Evolutionary conservation across 2,329 filamentous ascomycete species (phyloP).

Genomic region (Colletotrichum tabaci): DNA sequence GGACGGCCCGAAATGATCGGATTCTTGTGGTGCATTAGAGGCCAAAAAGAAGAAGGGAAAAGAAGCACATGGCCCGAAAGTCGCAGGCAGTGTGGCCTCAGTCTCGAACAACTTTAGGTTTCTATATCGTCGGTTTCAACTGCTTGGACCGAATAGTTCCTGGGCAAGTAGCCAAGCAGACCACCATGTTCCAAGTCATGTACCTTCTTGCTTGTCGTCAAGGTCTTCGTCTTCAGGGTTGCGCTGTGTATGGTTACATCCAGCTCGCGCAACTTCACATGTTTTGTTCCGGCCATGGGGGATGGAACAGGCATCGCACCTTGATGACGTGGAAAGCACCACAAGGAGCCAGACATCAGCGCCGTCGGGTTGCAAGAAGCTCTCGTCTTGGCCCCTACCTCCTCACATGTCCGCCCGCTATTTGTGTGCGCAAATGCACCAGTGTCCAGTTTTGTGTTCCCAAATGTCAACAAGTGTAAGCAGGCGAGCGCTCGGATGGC

Average conservation of each 20-base stretch:
- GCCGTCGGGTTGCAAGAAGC: neutral
- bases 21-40: neutral
- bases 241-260: neutral
- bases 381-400: neutral
- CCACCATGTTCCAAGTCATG: too few species aligned
- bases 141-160: neutral
- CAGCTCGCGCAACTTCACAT: neutral
- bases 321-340: neutral
- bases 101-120: neutral
- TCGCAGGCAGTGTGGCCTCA: neutral
- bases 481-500: conserved; percentile 10
- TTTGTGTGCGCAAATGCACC: neutral
- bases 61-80: neutral
- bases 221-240: neutral
- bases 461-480: neutral
- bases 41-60: too few species aligned
- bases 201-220: neutral
- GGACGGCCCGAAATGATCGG: neutral
- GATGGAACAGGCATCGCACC: too few species aligned
- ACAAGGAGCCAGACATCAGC: neutral
- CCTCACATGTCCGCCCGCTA: neutral
- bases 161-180: neutral
- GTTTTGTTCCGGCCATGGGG: neutral
- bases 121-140: neutral
- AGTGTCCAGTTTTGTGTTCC: neutral